These are phyloP conservation scores for Dictyostelium purpureum DNA, from an alignment of 78 protist species.

Conservation along the genomic window DNA sequence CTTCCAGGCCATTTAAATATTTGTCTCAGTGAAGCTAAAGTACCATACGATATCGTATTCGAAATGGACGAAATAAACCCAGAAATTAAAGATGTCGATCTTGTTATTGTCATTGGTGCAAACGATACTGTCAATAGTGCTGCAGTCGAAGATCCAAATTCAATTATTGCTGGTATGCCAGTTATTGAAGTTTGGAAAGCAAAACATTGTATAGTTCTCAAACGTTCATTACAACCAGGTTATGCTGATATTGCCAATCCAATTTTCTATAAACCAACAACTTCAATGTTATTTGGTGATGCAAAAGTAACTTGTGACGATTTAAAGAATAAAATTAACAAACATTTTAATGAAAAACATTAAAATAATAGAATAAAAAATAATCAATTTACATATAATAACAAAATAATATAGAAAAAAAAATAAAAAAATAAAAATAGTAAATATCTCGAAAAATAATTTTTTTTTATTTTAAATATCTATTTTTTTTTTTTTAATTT, in stretches of 20 bases:
- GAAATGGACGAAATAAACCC: conserved; percentile 99
- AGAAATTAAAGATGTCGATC: conserved; percentile 87
- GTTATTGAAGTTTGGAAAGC: conserved; percentile 95
- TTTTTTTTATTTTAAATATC: not conserved
- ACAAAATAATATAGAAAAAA: not conserved
- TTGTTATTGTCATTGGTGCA: conserved; percentile 92
- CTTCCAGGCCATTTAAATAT: conserved; percentile 98
- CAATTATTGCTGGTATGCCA: conserved; percentile 98
- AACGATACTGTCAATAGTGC: conserved; percentile 99
- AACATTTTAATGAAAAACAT: conserved; percentile 3
- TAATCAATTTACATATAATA: too few relatives aligned
- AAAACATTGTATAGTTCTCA: conserved; percentile 92
- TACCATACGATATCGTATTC: conserved; percentile 98
- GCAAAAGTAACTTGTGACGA: conserved; percentile 91
- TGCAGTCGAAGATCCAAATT: conserved; percentile 96
- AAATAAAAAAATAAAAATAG: not conserved
- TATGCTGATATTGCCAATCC: conserved; percentile 98
- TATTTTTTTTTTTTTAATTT: not conserved
- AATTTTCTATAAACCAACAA: conserved; percentile 95
- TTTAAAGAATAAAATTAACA: conserved; percentile 14
- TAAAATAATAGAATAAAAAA: too few relatives aligned
- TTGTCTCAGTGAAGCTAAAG: conserved; percentile 97
- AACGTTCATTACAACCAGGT: conserved; percentile 97
- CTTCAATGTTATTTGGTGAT: conserved; percentile 97
- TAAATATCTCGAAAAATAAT: not conserved